Evolutionary conservation across 805 yeast species (phyloP), one percentile per base, ranked within the genome.

Genomic region (Grigorovia humatica): DNA sequence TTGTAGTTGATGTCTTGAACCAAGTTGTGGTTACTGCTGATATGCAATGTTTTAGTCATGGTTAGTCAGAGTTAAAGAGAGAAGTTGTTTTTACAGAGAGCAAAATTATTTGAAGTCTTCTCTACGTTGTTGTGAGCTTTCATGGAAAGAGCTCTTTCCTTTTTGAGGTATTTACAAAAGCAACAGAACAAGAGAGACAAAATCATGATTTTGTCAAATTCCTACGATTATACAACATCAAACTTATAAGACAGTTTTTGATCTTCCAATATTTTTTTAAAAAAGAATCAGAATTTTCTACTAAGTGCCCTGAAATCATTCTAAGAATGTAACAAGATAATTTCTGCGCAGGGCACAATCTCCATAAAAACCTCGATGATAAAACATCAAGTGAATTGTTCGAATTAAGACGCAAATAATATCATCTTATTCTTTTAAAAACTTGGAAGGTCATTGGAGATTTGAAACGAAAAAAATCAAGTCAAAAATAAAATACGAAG

Each of bases 211-310:
- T 23, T 23, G 27, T 6, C 27, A 23, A 23, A 6, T 23, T 23
- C 27, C 27, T 23, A 23, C 27, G 15, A 38, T 12, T 15, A 38
- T 38, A 38, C 15, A 32, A 12, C 4, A 32, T 9, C 4, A 12
- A 4, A 32, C 38, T 2, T 32, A 32, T 32, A 12, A 12, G 12
- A 32, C 38, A 32, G 38, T 32, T 32, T 9, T 38, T 7, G 15
- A 38, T n/a, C 27, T 23, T n/a, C 17, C 17, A 13, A 13, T 38
- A 38, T 15, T 38, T 38, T 38, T 43, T 23, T 6, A 3, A 23
- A 52, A 61, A 66, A 66, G 70, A 64, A 66, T 66, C 70, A 66
- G 70, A 66, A 66, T 66, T 61, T 66, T 59, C 61, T 65, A 66
- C 54, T 20, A 32, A 60, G 65, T 64, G 69, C 63, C 68, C 69